Percentiles rank a stretch among this genome's conserved stretches.
phyloP scores from a whole-genome alignment of 768 basidiomycete genomes.

The Tylopilus balloui region DNA sequence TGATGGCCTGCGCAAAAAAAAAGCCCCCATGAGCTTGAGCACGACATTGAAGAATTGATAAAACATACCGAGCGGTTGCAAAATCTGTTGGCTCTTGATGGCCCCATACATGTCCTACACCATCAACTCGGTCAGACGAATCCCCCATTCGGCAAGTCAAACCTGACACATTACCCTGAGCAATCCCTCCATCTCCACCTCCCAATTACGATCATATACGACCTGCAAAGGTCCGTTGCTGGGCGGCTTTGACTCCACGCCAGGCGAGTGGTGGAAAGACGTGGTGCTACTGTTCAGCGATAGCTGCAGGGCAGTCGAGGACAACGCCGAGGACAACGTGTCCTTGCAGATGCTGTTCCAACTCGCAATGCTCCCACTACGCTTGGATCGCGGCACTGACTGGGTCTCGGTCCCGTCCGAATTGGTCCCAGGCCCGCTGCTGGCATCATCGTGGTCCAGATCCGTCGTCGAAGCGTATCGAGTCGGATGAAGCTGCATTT shows the following conservation, averaged over 20 bases:
- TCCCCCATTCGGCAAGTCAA: neutral
- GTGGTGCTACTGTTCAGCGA: conserved; percentile 58
- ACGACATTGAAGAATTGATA: conserved; percentile 17
- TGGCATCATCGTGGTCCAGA: conserved; percentile 59
- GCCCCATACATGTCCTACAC: conserved; percentile 89
- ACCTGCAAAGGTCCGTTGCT: conserved; percentile 33
- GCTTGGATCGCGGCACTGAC: conserved; percentile 50
- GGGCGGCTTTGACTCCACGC: conserved; percentile 35
- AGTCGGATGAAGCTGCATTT: conserved; percentile 63
- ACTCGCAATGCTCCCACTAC: conserved; percentile 81
- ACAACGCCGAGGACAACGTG: conserved; percentile 37
- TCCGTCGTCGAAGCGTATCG: conserved; percentile 56
- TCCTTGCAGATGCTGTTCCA: conserved; percentile 78
- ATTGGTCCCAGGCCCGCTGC: conserved; percentile 51
- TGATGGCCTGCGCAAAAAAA: conserved; percentile 33
- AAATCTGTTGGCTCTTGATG: conserved; percentile 85
- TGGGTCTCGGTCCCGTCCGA: conserved; percentile 55
- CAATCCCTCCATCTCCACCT: conserved; percentile 77
- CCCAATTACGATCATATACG: conserved; percentile 70
- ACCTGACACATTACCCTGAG: conserved; percentile 62
- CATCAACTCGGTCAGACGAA: conserved; percentile 1
- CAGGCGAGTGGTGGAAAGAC: conserved; percentile 54
- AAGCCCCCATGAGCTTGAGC: conserved; percentile 54
- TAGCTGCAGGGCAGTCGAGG: conserved; percentile 34
- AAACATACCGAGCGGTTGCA: conserved; percentile 65